These are phyloP conservation scores for Teunomyces tritomae DNA, from an alignment of 805 yeast genomes.

Conservation along the genomic window DNA sequence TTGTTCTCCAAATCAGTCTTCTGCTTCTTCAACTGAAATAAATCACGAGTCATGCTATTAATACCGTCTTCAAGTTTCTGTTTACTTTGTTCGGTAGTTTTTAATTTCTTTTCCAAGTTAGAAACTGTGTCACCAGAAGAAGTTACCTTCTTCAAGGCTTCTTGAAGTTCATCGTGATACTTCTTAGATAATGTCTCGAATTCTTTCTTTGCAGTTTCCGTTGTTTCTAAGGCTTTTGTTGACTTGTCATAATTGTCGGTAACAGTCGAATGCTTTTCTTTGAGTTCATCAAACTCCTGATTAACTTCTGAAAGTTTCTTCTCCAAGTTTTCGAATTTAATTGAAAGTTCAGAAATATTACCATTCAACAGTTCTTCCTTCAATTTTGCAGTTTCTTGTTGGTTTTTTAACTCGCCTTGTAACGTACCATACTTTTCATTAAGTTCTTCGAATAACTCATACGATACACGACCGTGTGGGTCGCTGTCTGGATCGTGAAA, in stretches of 20 bases:
- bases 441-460: slow-evolving; percentile 52
- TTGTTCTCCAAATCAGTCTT: slow-evolving; percentile 50
- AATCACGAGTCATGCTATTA: slow-evolving; percentile 84
- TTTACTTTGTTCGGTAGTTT: slow-evolving; percentile 40
- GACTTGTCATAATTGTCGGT: slow-evolving; percentile 19
- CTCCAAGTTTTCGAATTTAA: slow-evolving; percentile 21
- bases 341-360: slow-evolving; percentile 15
- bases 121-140: slow-evolving; percentile 23
- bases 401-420: slow-evolving; percentile 19
- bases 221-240: slow-evolving; percentile 16
- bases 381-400: slow-evolving; percentile 15
- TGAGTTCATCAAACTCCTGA: slow-evolving; percentile 31
- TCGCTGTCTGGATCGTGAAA: slow-evolving; percentile 72
- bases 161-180: slow-evolving; percentile 31
- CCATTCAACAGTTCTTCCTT: slow-evolving; percentile 19
- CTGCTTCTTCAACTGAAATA: slow-evolving; percentile 61
- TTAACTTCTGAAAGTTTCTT: slow-evolving; percentile 14
- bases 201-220: slow-evolving; percentile 22
- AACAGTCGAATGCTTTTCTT: slow-evolving; percentile 18
- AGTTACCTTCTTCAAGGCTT: slow-evolving; percentile 23
- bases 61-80: slow-evolving; percentile 80
- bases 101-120: slow-evolving; percentile 30
- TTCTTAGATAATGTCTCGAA: slow-evolving; percentile 29
- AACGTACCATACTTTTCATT: slow-evolving; percentile 35
- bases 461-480: slow-evolving; percentile 65